These are phyloP conservation scores for Auricularia heimuer DNA, from an alignment of 768 basidiomycete genomes.

Conservation along the genomic window DNA sequence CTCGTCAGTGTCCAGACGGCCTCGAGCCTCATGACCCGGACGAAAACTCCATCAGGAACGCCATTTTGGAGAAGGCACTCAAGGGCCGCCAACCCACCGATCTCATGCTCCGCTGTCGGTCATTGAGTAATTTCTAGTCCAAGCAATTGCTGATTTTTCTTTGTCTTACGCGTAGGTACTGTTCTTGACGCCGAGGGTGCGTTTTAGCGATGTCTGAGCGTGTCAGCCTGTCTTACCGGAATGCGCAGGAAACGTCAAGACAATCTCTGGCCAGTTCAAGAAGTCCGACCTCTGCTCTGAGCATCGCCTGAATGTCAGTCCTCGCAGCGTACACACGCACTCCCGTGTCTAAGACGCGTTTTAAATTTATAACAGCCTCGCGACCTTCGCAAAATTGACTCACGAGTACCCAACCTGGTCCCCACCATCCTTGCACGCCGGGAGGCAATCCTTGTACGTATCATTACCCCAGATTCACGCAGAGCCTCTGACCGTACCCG, in stretches of 20 bases:
- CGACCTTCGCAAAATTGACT: slow-evolving; percentile 95
- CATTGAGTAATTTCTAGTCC: slow-evolving; percentile 6
- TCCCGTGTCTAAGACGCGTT: background rate
- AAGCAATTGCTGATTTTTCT: slow-evolving; percentile 13
- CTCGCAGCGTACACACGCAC: background rate
- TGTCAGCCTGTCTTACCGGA: background rate
- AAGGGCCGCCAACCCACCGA: slow-evolving; percentile 83
- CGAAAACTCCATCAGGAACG: slow-evolving; percentile 62
- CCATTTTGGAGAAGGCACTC: slow-evolving; percentile 76
- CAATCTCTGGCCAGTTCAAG: slow-evolving; percentile 82
- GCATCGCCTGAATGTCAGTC: slow-evolving; percentile 80
- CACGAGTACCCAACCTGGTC: slow-evolving; percentile 84
- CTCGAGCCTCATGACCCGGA: slow-evolving; percentile 18
- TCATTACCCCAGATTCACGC: background rate
- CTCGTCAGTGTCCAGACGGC: background rate
- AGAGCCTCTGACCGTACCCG: slow-evolving; percentile 9
- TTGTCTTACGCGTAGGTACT: slow-evolving; percentile 48
- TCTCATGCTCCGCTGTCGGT: slow-evolving; percentile 84
- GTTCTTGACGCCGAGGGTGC: slow-evolving; percentile 76
- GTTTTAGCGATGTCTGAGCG: slow-evolving; percentile 11
- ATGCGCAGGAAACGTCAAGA: slow-evolving; percentile 66
- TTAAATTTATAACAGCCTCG: slow-evolving; percentile 50
- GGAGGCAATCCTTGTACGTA: slow-evolving; percentile 73
- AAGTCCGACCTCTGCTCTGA: slow-evolving; percentile 81
- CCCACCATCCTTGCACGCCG: slow-evolving; percentile 87